Base-by-base conservation (phyloP, 2,329 filamentous ascomycete species). In the Ascochyta viciae-villosae region DNA sequence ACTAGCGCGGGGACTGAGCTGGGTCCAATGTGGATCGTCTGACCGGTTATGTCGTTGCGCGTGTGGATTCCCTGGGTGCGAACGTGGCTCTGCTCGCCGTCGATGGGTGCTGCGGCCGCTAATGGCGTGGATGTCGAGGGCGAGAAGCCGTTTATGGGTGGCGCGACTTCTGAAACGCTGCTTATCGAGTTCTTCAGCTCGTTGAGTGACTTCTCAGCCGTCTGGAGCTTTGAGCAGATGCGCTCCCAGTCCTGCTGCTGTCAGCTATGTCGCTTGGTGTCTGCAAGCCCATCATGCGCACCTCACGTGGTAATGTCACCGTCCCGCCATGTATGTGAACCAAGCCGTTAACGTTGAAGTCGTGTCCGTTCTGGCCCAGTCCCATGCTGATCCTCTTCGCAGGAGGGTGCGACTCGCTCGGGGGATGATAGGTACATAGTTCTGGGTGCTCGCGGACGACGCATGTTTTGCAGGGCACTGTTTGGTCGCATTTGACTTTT, bases 1-100 rank as follows among this genome's bases (percentile, higher is more conserved):
- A 88, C 82, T 57, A 87, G 83, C 10, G 85, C 85, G 12, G 87
- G 80, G 1, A 87, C 84, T 0, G 85, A 88, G 54, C 84, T 81
- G 31, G 83, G 85, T 15, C 85, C 85, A 29, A 88, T 74, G 68
- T 88, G 85, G 22, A 87, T 83, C 4, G 83, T 86, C 59, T 85
- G 83, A 60, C 84, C 82, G 53, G 84, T 83, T 41, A 84, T 74
- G 53, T 84, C 84, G 67, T 87, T 87, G 50, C 79, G 78, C 6
- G 85, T 84, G 69, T 87, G 85, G 23, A 87, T 82, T 3, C 85
- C 85, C 65, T 87, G 84, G 3, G 78, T 74, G 29, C 76, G 74
- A 0, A 78, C 75, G 51, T 81, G 79, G 45, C 73, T 72, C 31
- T 67, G 68, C 53, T 75, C 72, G 59, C 70, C 71, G 44, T 75